Base-by-base conservation (phyloP, 2,329 filamentous ascomycete genomes). In the Coniella vitis region DNA sequence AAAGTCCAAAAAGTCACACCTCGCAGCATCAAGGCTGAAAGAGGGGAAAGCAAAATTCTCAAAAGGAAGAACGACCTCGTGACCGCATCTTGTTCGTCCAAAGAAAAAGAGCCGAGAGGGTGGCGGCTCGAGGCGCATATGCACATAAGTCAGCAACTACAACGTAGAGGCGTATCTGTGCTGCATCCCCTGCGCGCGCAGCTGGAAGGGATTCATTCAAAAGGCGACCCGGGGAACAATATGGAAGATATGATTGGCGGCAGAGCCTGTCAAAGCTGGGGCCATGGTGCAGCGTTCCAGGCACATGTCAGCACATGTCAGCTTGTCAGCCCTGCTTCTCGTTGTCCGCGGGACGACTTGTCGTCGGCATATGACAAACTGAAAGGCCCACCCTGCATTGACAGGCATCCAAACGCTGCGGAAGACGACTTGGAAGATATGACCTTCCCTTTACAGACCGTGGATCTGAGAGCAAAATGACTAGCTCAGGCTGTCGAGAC, bases 321-420 rank as follows among this genome's bases (percentile, higher is more conserved):
- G 40, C 40, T 42, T 42, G 40, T 42, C 40, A 42, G 40, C 40
- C 40, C 17, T 42, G 40, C 17, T 14, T 34, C 40, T 42, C 40
- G 40, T 42, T 22, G 40, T 42, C 40, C 40, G 40, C 40, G 40
- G 40, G 25, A 31, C n/a, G 25, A 17, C 31, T 10, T 34, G 19
- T 42, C 5, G 17, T 42, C 40, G 40, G 40, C 29, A 42, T 29
- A 20, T 34, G 29, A 34, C 40, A 42, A 29, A 22, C 40, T n/a
- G n/a, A 25, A 31, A 34, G 29, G 25, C 40, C 40, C 40, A 42
- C 40, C 5, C 17, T 34, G 10, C 29, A 20, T 21, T 34, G 17
- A 29, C 40, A 42, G 40, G 17, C 29, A 42, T 34, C 25, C 25
- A 42, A 42, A 25, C 40, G 32, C 22, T 25, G 13, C 19, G 17